Conservation (phyloP, 225 moss, liverwort and hornwort genomes). For the Bryoerythrophyllum caledonicum region DNA sequence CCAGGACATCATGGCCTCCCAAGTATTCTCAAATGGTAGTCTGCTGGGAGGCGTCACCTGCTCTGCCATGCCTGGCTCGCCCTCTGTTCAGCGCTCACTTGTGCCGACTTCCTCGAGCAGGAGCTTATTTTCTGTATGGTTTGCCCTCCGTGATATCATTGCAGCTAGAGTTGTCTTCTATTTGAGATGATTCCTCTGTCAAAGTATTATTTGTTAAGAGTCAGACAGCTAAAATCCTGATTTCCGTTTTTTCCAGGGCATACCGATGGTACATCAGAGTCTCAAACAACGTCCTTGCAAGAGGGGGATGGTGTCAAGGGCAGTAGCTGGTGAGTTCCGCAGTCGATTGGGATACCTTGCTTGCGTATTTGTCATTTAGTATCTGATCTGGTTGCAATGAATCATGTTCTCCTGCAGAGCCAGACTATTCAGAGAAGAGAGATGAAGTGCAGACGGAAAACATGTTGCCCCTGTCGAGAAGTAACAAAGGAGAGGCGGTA, state of each 20-base stretch:
- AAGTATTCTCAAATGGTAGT: slow-evolving; percentile 25
- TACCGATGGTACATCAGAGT: slow-evolving; percentile 20
- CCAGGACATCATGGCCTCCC: slow-evolving; percentile 41
- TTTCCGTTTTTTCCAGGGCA: slow-evolving; percentile 21
- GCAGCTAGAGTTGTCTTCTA: neutral
- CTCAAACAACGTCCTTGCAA: slow-evolving; percentile 25
- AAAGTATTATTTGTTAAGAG: too few species aligned
- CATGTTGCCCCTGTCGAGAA: neutral
- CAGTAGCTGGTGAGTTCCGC: slow-evolving; percentile 46
- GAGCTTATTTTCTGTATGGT: slow-evolving; percentile 27
- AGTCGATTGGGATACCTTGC: neutral
- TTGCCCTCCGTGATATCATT: neutral
- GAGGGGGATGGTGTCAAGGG: slow-evolving; percentile 47
- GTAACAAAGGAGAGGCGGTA: neutral
- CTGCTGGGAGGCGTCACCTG: slow-evolving; percentile 36
- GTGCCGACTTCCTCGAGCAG: slow-evolving; percentile 22
- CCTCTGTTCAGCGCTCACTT: slow-evolving; percentile 19
- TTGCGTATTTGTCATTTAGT: neutral
- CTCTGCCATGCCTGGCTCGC: slow-evolving; percentile 27
- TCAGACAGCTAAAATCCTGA: neutral
- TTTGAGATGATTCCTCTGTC: neutral
- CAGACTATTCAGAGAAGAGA: slow-evolving; percentile 37
- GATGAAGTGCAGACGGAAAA: neutral
- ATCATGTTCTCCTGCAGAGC: slow-evolving; percentile 36
- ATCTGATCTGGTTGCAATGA: neutral